Conservation (phyloP, 1,284 basidiomycete species). For the Thelephora terrestris region DNA sequence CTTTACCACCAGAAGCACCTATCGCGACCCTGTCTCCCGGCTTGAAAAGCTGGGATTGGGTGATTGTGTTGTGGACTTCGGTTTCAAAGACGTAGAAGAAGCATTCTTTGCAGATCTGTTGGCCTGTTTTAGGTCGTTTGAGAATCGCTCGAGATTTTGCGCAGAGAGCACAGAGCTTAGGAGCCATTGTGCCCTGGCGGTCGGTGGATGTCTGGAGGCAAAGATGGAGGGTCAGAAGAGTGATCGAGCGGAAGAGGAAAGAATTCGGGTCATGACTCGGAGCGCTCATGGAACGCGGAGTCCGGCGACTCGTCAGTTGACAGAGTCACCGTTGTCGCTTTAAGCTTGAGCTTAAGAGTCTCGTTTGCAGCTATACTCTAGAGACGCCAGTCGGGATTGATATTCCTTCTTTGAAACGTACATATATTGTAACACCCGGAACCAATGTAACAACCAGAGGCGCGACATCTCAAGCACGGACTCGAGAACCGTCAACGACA, state of each 20-base stretch:
- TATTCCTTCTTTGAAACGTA: no score
- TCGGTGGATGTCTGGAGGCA: neutral
- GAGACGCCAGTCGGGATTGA: no score
- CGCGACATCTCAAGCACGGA: no score
- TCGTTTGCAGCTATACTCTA: no score
- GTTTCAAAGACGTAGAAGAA: constrained; percentile 98
- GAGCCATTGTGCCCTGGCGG: constrained; percentile 41
- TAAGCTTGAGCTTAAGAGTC: no score
- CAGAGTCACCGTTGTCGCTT: no score
- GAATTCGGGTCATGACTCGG: neutral
- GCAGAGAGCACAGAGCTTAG: constrained; percentile 68
- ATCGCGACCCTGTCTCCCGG: constrained; percentile 94
- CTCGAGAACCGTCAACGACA: no score
- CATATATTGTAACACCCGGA: no score
- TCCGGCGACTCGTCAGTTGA: neutral
- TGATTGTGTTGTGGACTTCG: constrained; percentile 95
- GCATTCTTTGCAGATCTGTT: constrained; percentile 91
- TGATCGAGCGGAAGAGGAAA: neutral
- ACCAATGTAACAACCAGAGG: no score
- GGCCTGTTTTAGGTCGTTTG: constrained; percentile 94
- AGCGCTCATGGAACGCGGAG: neutral
- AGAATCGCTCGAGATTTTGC: constrained; percentile 74
- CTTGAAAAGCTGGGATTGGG: constrained; percentile 71
- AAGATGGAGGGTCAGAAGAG: neutral
- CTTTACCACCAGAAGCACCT: constrained; percentile 97